Conservation (phyloP, 805 yeast species). For the Pichia cephalocereana region DNA sequence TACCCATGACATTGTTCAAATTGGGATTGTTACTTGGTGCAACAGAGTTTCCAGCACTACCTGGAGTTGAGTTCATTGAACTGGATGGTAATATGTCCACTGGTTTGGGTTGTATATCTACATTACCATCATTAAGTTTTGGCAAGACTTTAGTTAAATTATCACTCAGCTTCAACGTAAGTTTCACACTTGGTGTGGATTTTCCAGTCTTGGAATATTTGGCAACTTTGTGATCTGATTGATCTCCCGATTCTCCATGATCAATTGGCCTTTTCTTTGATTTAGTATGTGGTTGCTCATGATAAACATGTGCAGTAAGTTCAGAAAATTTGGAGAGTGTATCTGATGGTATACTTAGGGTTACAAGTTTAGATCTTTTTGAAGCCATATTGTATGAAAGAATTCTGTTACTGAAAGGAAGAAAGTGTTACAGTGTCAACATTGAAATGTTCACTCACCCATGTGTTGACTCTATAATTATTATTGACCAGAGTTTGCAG, state of each 20-base stretch:
- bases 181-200: background rate
- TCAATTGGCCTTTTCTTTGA: background rate
- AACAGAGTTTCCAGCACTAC: background rate
- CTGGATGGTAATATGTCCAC: background rate
- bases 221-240: background rate
- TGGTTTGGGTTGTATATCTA: background rate
- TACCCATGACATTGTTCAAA: background rate
- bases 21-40: background rate
- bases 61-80: background rate
- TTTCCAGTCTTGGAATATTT: background rate
- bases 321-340: conserved; percentile 13
- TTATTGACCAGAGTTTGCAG: too few species aligned
- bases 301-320: conserved; percentile 9
- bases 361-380: conserved; percentile 9
- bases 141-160: background rate
- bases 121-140: background rate
- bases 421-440: too few species aligned
- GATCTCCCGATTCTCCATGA: background rate
- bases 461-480: too few species aligned
- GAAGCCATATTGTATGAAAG: background rate
- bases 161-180: conserved; percentile 3
- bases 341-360: conserved; percentile 9
- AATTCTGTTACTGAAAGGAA: too few species aligned
- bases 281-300: conserved; percentile 8
- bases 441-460: too few species aligned